These are phyloP conservation scores for Saccharomycopsis synnaedendra DNA, from an alignment of 805 yeast species.

Conservation along the genomic window DNA sequence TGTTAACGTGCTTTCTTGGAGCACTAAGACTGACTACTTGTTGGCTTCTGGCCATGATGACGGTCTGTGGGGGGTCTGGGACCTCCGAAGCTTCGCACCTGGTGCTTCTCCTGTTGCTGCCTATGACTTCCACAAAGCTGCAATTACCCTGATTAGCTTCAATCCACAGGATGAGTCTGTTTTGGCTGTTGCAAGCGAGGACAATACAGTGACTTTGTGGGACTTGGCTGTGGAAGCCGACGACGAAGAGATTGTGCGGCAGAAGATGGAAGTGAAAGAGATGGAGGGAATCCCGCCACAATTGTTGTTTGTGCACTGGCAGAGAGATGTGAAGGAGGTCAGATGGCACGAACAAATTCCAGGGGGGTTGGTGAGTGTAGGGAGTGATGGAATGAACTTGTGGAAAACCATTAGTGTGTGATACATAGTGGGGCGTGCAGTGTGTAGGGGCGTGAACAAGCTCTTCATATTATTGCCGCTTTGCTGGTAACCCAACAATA, in stretches of 20 bases:
- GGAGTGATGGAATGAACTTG: constrained; percentile 85
- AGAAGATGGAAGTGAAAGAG: constrained; percentile 66
- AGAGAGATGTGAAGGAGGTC: constrained; percentile 92
- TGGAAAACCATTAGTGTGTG: constrained; percentile 95
- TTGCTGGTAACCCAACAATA: constrained; percentile 20
- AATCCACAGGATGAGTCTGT: constrained; percentile 94
- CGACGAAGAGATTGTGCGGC: constrained; percentile 89
- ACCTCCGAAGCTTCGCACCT: constrained; percentile 72
- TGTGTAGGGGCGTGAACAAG: constrained; percentile 73
- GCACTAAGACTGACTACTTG: constrained; percentile 72
- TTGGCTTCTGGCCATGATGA: constrained; percentile 96
- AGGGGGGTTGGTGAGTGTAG: constrained; percentile 88
- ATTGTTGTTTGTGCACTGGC: constrained; percentile 95
- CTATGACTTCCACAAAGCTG: constrained; percentile 88
- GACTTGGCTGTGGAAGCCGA: constrained; percentile 98
- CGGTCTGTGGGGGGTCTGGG: constrained; percentile 98
- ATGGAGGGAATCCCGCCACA: constrained; percentile 91
- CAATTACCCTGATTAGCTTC: constrained; percentile 88
- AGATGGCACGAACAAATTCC: constrained; percentile 98
- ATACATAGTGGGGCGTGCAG: constrained; percentile 20
- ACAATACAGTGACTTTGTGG: constrained; percentile 95
- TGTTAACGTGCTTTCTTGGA: constrained; percentile 95
- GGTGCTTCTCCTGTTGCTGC: constrained; percentile 73
- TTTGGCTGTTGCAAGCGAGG: constrained; percentile 92
- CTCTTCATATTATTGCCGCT: constrained; percentile 81